Base-by-base conservation (phyloP, 331 rosid genomes). In the Arachis monticola region DNA sequence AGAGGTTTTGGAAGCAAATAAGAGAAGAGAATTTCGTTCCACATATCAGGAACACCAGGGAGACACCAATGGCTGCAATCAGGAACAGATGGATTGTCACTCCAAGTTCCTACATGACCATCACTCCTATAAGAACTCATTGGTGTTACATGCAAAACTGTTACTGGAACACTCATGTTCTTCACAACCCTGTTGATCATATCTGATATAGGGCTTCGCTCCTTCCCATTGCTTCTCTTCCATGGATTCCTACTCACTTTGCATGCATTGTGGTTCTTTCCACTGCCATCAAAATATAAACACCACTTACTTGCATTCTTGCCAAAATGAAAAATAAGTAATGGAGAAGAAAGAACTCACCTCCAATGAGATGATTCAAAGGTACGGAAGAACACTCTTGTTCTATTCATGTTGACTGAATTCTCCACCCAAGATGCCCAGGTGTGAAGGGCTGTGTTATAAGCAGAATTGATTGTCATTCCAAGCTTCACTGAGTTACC, bases 1-100 rank as follows among this genome's bases (percentile, higher is more conserved):
- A 50, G 67, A 50, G 67, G 75, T 35, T 53, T 68, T 32, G 83
- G 79, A 6, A 87, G 84, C 51, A 85, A 76, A 84, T 84, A 68
- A 3, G 88, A 84, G 79, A 94, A 75, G 77, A 94, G 83, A 83
- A 94, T 84, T 78, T 94, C 92, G 57, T 94, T 94, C 99, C 99
- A 94, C 84, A 84, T 78, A 74, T 94, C 99, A 79, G 99, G 99
- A 42, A 94, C 89, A 32, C 99, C 97, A 2, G 99, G 97, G 4
- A 92, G 84, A 81, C 97, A 94, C 99, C 99, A 94, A 78, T 94
- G 99, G 83, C 96, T 90, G 70, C 99, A 94, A 67, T 94, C 97
- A 9, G 89, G 87, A 3, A 89, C 82, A 2, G 90, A 82, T 4
- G 97, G 97, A 17, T 88, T 81, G 72, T 86, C 92, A 32, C 91